Percentiles rank a stretch among this genome's conserved stretches.
Conservation (phyloP, 306 rosid genomes). For the Glycine latifolia region DNA sequence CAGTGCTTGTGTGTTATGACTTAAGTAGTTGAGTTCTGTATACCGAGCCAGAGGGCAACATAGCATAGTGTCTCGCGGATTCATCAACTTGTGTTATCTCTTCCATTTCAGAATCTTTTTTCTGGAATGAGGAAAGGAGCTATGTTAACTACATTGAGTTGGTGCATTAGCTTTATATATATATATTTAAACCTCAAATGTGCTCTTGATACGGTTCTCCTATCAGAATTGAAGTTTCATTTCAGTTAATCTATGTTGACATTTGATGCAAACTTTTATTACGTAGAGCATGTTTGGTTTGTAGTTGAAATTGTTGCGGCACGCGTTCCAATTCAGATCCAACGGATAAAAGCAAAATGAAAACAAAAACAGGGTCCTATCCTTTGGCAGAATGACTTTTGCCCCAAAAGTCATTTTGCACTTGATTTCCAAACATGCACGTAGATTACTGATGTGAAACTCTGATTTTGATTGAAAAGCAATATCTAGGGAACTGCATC, state of each 20-base stretch:
- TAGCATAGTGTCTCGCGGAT: background rate
- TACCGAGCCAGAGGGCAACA: background rate
- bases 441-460: too few relatives aligned
- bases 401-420: too few relatives aligned
- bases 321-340: too few relatives aligned
- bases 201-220: conserved; percentile 4
- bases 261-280: background rate
- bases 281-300: too few relatives aligned
- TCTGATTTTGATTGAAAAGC: too few relatives aligned
- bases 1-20: background rate
- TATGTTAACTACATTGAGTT: conserved; percentile 42
- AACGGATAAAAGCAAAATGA: too few relatives aligned
- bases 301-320: too few relatives aligned
- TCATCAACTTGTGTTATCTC: conserved; percentile 16
- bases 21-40: background rate
- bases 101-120: conserved; percentile 30
- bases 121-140: conserved; percentile 32
- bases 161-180: conserved; percentile 43
- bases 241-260: background rate
- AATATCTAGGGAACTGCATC: background rate
- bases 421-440: too few relatives aligned
- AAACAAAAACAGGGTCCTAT: too few relatives aligned
- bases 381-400: too few relatives aligned
- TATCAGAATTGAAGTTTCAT: background rate
- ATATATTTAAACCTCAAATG: background rate